These are phyloP conservation scores for Taiwanofungus camphoratus DNA, from an alignment of 1,284 basidiomycete species.

Conservation along the genomic window DNA sequence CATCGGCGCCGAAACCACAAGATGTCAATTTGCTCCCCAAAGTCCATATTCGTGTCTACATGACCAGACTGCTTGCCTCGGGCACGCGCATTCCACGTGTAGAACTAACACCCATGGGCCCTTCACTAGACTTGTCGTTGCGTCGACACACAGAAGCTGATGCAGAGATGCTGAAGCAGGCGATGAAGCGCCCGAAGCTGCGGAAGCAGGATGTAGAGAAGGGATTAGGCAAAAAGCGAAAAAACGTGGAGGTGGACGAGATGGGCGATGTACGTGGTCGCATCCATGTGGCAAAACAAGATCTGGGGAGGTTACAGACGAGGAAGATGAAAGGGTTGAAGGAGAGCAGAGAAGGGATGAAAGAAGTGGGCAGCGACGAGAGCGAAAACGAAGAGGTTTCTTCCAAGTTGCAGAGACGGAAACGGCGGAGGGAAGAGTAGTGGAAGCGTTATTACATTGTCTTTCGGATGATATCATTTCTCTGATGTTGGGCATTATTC, in stretches of 20 bases:
- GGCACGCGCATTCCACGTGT: slow-evolving; percentile 78
- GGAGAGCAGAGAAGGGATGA: slow-evolving; percentile 30
- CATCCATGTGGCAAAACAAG: slow-evolving; percentile 89
- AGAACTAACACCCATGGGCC: slow-evolving; percentile 87
- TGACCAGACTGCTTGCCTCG: slow-evolving; percentile 68
- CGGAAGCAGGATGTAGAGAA: slow-evolving; percentile 82
- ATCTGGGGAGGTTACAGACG: slow-evolving; percentile 81
- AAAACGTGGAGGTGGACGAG: slow-evolving; percentile 95
- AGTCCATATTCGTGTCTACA: slow-evolving; percentile 89
- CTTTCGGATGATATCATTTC: too few relatives aligned
- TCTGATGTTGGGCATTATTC: too few relatives aligned
- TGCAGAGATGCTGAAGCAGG: slow-evolving; percentile 74
- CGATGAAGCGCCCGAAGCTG: slow-evolving; percentile 82
- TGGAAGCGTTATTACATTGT: too few relatives aligned
- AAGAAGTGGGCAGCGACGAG: slow-evolving; percentile 21
- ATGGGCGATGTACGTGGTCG: slow-evolving; percentile 95
- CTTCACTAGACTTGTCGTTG: slow-evolving; percentile 80
- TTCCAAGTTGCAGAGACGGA: slow-evolving; percentile 13
- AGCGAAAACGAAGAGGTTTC: slow-evolving; percentile 13
- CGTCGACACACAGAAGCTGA: slow-evolving; percentile 75
- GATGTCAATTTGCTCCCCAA: slow-evolving; percentile 58
- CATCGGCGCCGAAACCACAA: slow-evolving; percentile 18
- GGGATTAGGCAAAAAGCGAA: slow-evolving; percentile 88
- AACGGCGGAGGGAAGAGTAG: slow-evolving; percentile 17
- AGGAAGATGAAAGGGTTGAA: slow-evolving; percentile 92